These are phyloP conservation scores for Amaranthus palmeri DNA, from an alignment of 148 eudicot genomes.

Conservation along the genomic window DNA sequence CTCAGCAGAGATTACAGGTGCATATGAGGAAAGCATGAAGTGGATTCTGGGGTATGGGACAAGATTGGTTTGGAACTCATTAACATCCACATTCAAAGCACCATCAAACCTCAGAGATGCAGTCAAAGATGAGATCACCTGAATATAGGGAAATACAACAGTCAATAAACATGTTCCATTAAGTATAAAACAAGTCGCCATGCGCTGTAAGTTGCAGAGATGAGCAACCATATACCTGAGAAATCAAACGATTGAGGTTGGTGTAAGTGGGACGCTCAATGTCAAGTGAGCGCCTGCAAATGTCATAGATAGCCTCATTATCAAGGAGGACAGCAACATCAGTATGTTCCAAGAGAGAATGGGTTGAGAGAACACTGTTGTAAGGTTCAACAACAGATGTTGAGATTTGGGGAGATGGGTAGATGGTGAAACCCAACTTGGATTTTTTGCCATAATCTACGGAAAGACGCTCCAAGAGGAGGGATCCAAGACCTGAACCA, in stretches of 20 bases:
- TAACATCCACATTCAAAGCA: constrained; percentile 54
- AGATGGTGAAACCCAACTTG: constrained; percentile 56
- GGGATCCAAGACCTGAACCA: constrained; percentile 61
- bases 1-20: constrained; percentile 60
- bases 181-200: background rate
- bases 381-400: constrained; percentile 64
- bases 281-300: constrained; percentile 56
- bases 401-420: constrained; percentile 59
- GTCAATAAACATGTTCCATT: background rate
- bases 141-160: background rate
- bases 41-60: constrained; percentile 63
- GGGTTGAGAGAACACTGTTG: constrained; percentile 61
- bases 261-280: constrained; percentile 57
- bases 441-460: constrained; percentile 60
- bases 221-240: constrained; percentile 35
- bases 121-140: constrained; percentile 59
- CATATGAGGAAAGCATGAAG: constrained; percentile 62
- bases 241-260: constrained; percentile 44
- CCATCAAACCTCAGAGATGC: constrained; percentile 60
- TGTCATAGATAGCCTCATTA: constrained; percentile 54
- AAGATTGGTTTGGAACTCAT: constrained; percentile 56
- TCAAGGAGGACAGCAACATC: constrained; percentile 53
- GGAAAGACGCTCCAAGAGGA: constrained; percentile 51
- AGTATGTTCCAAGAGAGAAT: constrained; percentile 55
- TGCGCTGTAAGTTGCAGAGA: too few relatives aligned